Conservation (phyloP, 2,329 filamentous ascomycete species). For the Botryotinia calthae region DNA sequence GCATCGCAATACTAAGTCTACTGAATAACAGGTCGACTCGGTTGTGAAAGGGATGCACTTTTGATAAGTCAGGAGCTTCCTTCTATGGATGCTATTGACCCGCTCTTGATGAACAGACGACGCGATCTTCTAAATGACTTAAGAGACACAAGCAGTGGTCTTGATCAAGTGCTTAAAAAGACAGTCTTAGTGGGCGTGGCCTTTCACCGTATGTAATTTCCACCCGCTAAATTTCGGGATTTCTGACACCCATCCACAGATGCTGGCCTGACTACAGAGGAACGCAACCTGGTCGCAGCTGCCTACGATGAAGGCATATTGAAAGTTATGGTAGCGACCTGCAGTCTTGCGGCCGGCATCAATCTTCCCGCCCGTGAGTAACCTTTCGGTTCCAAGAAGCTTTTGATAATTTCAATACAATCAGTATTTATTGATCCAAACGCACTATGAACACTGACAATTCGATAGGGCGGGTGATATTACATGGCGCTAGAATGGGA, state of each 20-base stretch:
- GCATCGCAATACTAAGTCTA: background rate
- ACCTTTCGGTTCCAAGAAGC: background rate
- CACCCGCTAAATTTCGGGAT: background rate
- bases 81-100: constrained; percentile 42
- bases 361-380: constrained; percentile 63
- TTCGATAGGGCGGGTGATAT: constrained; percentile 57
- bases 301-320: constrained; percentile 68
- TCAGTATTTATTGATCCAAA: background rate
- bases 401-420: background rate
- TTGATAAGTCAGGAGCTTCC: constrained; percentile 68
- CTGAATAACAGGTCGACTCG: constrained; percentile 44
- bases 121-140: constrained; percentile 64
- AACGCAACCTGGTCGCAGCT: constrained; percentile 67
- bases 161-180: constrained; percentile 63
- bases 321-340: constrained; percentile 73
- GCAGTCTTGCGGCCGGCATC: constrained; percentile 78
- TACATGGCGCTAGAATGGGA: constrained; percentile 74
- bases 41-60: constrained; percentile 66
- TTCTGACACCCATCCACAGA: constrained; percentile 35
- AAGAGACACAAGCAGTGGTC: constrained; percentile 61
- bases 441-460: background rate
- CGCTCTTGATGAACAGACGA: constrained; percentile 54
- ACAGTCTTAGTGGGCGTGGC: constrained; percentile 66
- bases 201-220: constrained; percentile 62
- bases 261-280: constrained; percentile 70